Percentiles rank a stretch among this genome's conserved stretches.
Conservation (phyloP, 306 rosid genomes). For the Alnus glutinosa region DNA sequence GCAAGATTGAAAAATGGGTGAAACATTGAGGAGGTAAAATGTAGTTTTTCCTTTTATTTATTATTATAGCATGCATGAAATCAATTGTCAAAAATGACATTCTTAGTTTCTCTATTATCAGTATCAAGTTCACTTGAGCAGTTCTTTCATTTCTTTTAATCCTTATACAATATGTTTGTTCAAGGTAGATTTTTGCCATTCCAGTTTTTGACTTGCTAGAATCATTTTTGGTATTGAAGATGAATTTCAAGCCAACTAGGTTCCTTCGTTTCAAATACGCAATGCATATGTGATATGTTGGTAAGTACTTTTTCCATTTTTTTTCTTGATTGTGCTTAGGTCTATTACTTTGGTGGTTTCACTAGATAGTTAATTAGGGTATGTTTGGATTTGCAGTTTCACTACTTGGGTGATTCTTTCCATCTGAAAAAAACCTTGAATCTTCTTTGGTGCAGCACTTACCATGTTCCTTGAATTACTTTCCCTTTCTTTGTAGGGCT, state of each 20-base stretch:
- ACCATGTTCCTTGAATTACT: slow-evolving; percentile 33
- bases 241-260: slow-evolving; percentile 34
- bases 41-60: no score
- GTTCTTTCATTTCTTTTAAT: no score
- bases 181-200: slow-evolving; percentile 36
- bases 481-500: slow-evolving; percentile 52
- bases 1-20: no score
- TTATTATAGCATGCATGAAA: no score
- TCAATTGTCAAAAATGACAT: neutral
- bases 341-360: neutral
- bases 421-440: neutral
- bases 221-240: slow-evolving; percentile 25
- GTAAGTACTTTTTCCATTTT: slow-evolving; percentile 15
- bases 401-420: no score
- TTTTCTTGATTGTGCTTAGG: neutral
- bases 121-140: no score
- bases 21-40: no score
- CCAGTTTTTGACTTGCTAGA: slow-evolving; percentile 41
- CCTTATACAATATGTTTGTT: neutral
- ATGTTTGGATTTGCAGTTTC: no score
- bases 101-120: neutral
- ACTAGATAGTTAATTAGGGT: neutral
- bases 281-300: slow-evolving; percentile 33
- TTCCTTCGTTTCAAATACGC: slow-evolving; percentile 34
- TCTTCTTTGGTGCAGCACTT: slow-evolving; percentile 25